These are phyloP conservation scores for Suillus alpinus DNA, from an alignment of 768 basidiomycete genomes.

Conservation along the genomic window DNA sequence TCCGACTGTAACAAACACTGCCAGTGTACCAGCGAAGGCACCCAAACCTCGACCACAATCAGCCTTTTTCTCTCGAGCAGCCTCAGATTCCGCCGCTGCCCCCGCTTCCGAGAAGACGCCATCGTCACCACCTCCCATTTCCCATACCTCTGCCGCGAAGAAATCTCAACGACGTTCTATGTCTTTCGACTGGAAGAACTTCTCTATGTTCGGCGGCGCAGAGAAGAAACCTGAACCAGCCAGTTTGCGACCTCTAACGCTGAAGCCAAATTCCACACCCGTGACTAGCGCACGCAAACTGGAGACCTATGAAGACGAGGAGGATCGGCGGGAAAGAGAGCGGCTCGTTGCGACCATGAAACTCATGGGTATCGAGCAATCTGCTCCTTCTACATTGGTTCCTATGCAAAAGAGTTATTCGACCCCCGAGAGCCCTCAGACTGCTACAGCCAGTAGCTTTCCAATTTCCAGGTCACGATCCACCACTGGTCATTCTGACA, in stretches of 20 bases:
- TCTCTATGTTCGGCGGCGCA: slow-evolving; percentile 61
- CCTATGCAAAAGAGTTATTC: slow-evolving; percentile 40
- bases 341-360: slow-evolving; percentile 90
- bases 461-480: slow-evolving; percentile 68
- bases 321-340: slow-evolving; percentile 84
- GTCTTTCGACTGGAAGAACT: slow-evolving; percentile 81
- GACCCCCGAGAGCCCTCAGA: slow-evolving; percentile 30
- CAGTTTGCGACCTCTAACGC: slow-evolving; percentile 67
- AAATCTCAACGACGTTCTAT: slow-evolving; percentile 69
- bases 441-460: slow-evolving; percentile 47
- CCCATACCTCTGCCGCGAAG: slow-evolving; percentile 22
- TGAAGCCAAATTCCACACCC: slow-evolving; percentile 59
- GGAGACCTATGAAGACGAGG: slow-evolving; percentile 89
- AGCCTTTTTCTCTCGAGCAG: slow-evolving; percentile 41
- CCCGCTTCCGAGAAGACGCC: slow-evolving; percentile 22
- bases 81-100: slow-evolving; percentile 39
- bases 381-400: slow-evolving; percentile 37
- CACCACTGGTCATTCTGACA: slow-evolving; percentile 40
- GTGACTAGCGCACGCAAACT: slow-evolving; percentile 69
- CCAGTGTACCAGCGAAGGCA: slow-evolving; percentile 10
- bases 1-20: slow-evolving; percentile 25
- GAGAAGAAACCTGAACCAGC: slow-evolving; percentile 63
- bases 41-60: slow-evolving; percentile 62
- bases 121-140: slow-evolving; percentile 17
- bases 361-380: slow-evolving; percentile 84